These are phyloP conservation scores for Colletotrichum eleusines DNA, from an alignment of 2,329 filamentous ascomycete genomes.

Conservation along the genomic window DNA sequence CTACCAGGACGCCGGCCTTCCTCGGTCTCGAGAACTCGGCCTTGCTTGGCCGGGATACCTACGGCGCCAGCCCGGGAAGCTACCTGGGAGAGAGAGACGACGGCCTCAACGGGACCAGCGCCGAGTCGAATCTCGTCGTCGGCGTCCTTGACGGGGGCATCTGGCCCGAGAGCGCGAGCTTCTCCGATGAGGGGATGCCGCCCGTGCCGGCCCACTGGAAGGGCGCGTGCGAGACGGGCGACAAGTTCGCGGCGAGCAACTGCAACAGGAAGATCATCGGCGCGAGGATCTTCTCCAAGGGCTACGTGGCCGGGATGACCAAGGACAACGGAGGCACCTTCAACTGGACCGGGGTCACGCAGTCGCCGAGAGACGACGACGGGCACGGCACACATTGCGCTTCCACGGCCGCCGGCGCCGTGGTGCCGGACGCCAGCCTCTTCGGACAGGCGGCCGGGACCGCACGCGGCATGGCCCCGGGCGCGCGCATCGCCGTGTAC, in stretches of 20 bases:
- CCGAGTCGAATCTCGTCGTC: slow-evolving; percentile 36
- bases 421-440: slow-evolving; percentile 7
- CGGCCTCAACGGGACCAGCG: neutral
- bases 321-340: neutral
- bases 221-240: slow-evolving; percentile 31
- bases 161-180: slow-evolving; percentile 42
- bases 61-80: neutral
- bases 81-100: neutral
- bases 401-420: slow-evolving; percentile 17
- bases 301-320: neutral
- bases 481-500: slow-evolving; percentile 27
- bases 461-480: slow-evolving; percentile 24
- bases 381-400: slow-evolving; percentile 33
- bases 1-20: slow-evolving; percentile 33
- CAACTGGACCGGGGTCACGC: slow-evolving; percentile 17
- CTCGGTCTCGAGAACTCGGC: slow-evolving; percentile 24
- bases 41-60: slow-evolving; percentile 12
- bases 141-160: slow-evolving; percentile 37
- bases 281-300: slow-evolving; percentile 34
- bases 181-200: slow-evolving; percentile 30
- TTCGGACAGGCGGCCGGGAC: slow-evolving; percentile 32
- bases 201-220: slow-evolving; percentile 34
- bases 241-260: slow-evolving; percentile 19
- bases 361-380: slow-evolving; percentile 17
- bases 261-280: slow-evolving; percentile 42